These are phyloP conservation scores for Trypanosoma lewisi DNA, from an alignment of 208 protist species.

Conservation along the genomic window DNA sequence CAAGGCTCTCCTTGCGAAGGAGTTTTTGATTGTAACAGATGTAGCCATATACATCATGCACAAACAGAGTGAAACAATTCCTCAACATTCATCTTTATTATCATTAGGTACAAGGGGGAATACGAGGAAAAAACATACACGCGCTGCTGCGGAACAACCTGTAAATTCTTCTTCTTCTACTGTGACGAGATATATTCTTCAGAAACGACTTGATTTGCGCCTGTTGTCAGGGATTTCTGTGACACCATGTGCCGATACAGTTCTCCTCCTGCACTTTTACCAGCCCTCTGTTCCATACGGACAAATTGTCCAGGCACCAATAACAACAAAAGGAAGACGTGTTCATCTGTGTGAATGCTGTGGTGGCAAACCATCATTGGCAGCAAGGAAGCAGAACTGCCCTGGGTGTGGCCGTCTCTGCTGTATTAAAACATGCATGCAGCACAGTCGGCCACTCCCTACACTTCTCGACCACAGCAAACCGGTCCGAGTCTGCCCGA, in stretches of 20 bases:
- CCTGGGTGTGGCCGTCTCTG: conserved; percentile 66
- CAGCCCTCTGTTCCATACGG: conserved; percentile 48
- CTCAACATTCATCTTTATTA: too few relatives aligned
- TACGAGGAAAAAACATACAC: too few relatives aligned
- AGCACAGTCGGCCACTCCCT: conserved; percentile 50
- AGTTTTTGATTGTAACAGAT: conserved; percentile 38
- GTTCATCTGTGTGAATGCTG: conserved; percentile 26
- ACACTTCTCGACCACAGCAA: conserved; percentile 31
- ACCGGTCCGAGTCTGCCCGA: conserved; percentile 43
- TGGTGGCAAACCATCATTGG: conserved; percentile 26
- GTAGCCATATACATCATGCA: conserved; percentile 29
- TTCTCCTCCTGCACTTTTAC: conserved; percentile 68
- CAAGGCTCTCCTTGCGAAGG: conserved; percentile 34
- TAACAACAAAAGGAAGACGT: neutral
- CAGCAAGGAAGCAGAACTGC: conserved; percentile 61
- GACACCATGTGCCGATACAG: conserved; percentile 57
- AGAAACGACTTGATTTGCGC: conserved; percentile 69
- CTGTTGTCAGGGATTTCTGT: conserved; percentile 60
- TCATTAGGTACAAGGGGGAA: too few relatives aligned
- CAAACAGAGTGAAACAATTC: conserved; percentile 25
- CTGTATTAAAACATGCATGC: conserved; percentile 53
- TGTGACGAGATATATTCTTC: conserved; percentile 29
- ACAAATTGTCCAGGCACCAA: conserved; percentile 17
- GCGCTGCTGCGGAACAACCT: too few relatives aligned
- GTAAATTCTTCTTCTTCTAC: conserved; percentile 18